Evolutionary conservation across 129 eudicot genomes (phyloP).

Genomic region (Flaveria linearis): DNA sequence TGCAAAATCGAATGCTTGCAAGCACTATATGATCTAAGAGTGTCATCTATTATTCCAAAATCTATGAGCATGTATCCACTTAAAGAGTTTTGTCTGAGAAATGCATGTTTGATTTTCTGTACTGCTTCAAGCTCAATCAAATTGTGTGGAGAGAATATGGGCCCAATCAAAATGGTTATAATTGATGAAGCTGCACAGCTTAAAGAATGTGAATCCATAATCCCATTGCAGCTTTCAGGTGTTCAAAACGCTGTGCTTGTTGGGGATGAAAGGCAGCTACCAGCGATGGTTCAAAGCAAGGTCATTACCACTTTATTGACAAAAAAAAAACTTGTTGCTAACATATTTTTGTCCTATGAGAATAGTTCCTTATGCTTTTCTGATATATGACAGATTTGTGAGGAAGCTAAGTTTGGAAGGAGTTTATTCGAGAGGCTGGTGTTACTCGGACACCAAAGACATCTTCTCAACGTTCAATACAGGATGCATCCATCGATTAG

Average conservation of each 20-base stretch:
- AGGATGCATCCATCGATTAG: constrained; percentile 91
- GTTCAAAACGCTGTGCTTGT: constrained; percentile 52
- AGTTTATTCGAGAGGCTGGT: constrained; percentile 70
- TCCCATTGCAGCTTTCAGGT: constrained; percentile 55
- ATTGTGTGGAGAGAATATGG: constrained; percentile 21
- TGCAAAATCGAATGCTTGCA: constrained; percentile 32
- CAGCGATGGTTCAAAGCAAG: constrained; percentile 71
- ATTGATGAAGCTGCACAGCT: constrained; percentile 78
- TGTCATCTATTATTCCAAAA: constrained; percentile 35
- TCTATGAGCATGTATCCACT: constrained; percentile 6
- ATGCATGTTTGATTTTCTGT: constrained; percentile 58
- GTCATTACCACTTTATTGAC: constrained; percentile 24
- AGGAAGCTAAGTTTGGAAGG: constrained; percentile 65
- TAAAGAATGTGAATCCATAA: constrained; percentile 61
- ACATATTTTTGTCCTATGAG: too few species aligned
- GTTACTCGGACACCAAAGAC: constrained; percentile 59
- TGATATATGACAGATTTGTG: constrained; percentile 40
- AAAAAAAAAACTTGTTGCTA: not conserved
- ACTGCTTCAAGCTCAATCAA: constrained; percentile 67
- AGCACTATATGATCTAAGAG: constrained; percentile 29
- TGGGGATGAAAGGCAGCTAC: constrained; percentile 68
- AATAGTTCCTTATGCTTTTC: not conserved
- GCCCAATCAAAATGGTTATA: constrained; percentile 45
- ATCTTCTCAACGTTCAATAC: constrained; percentile 74
- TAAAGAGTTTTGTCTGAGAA: constrained; percentile 48